Evolutionary conservation across 306 rosid genomes (phyloP).

Genomic region (Quercus cerris): DNA sequence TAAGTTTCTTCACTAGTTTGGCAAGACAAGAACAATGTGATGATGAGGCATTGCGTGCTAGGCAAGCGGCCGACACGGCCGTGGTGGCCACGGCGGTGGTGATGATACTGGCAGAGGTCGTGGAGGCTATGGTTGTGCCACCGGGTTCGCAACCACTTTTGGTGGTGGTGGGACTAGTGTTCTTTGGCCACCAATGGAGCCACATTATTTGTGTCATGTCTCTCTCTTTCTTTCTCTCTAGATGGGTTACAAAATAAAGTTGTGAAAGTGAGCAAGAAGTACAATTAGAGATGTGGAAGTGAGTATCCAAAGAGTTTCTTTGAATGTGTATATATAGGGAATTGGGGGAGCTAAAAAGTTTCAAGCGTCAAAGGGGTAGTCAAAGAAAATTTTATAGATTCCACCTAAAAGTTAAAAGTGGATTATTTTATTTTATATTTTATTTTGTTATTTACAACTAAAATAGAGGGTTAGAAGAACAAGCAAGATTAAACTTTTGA

Average conservation of each 20-base stretch:
- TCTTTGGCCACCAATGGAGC: constrained; percentile 3
- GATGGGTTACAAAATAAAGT: not conserved
- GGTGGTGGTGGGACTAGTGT: not conserved
- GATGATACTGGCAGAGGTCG: not conserved
- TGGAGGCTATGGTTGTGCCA: constrained; percentile 16
- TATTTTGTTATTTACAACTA: too few relatives aligned
- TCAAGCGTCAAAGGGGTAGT: too few relatives aligned
- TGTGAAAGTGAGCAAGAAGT: not conserved
- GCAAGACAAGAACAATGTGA: constrained; percentile 39
- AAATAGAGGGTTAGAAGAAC: too few relatives aligned
- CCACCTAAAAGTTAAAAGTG: too few relatives aligned
- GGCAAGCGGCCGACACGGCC: not conserved
- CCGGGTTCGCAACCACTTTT: not conserved
- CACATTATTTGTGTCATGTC: not conserved
- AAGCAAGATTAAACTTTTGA: not conserved
- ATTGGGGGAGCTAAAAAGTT: not conserved
- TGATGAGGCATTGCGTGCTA: not conserved
- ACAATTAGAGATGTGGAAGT: not conserved
- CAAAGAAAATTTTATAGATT: too few relatives aligned
- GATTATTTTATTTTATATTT: too few relatives aligned
- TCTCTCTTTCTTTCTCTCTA: not conserved
- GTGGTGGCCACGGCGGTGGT: not conserved
- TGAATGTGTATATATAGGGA: not conserved
- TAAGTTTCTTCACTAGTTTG: constrained; percentile 60
- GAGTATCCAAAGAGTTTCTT: not conserved